Percentiles rank a stretch among this genome's conserved stretches.
Conservation (phyloP, 768 basidiomycete genomes). For the Coprinellus micaceus region DNA sequence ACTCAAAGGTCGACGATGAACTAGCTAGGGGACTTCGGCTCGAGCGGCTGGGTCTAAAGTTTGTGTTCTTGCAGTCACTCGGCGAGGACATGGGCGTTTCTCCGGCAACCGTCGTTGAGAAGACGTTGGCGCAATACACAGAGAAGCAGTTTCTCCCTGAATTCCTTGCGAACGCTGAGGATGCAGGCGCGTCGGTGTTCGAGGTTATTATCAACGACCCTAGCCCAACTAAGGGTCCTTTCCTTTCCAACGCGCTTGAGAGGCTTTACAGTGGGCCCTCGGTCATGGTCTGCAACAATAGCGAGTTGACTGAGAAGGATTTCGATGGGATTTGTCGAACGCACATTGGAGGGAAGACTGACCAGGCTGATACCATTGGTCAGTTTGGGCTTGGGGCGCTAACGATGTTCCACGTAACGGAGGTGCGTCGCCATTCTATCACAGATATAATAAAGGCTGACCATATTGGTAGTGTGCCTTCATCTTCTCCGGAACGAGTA, state of each 20-base stretch:
- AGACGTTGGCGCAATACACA: constrained; percentile 39
- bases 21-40: constrained; percentile 30
- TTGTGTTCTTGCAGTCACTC: constrained; percentile 23
- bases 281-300: constrained; percentile 43
- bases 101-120: constrained; percentile 38
- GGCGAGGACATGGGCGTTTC: constrained; percentile 42
- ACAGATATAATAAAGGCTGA: not conserved
- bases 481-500: constrained; percentile 28
- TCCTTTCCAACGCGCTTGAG: constrained; percentile 34
- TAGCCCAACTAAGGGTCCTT: not conserved
- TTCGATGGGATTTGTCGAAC: constrained; percentile 44
- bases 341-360: constrained; percentile 43
- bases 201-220: constrained; percentile 35
- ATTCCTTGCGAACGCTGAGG: constrained; percentile 52
- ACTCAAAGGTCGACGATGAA: constrained; percentile 27
- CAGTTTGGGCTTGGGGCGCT: constrained; percentile 51
- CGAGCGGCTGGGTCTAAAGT: constrained; percentile 31
- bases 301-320: constrained; percentile 37
- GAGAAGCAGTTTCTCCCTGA: constrained; percentile 43
- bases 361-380: constrained; percentile 38
- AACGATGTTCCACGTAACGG: constrained; percentile 50
- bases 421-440: constrained; percentile 28
- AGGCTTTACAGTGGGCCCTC: constrained; percentile 33
- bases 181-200: constrained; percentile 45
- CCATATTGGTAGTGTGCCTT: constrained; percentile 25